Evolutionary conservation across 2,329 filamentous ascomycete species (phyloP), one percentile per base, ranked within the genome.

Genomic region (Aspergillaceae sp.): DNA sequence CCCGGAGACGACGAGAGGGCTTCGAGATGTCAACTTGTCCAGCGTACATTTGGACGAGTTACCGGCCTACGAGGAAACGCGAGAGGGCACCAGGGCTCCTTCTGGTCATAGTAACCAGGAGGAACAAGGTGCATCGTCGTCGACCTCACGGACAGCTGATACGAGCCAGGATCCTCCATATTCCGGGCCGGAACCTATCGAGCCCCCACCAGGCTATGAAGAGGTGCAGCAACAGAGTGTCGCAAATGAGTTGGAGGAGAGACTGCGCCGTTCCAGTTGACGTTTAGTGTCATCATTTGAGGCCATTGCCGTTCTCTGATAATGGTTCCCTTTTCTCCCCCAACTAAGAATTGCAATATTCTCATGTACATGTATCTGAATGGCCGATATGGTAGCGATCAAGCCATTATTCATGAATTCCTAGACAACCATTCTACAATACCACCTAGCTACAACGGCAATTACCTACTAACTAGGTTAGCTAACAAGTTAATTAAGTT

Each of bases 181-280:
- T 26, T 47, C 51, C 36, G 60, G 55, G 29, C 69, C 71, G 66
- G 67, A 71, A 48, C 69, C 71, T 59, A 82, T 68, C 40, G 90
- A 92, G 62, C 88, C 90, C 4, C 91, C 91, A 41, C 91, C 91
- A 42, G 86, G 82, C 33, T 97, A 97, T 61, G 89, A 96, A 59
- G 88, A 95, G 65, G 86, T 87, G 29, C 91, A 96, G 66, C 82
- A 88, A 61, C 80, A 87, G 55, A 86, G 84, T 49, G 75, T 90
- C 53, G 83, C 84, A 40, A 78, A 85, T 50, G 86, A 86, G 55
- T 74, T 87, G 38, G 86, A 91, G 60, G 74, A 77, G 51, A 74
- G 77, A 54, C 69, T 66, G 46, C 65, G 61, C 41, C 55, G 56
- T 40, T 53, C 55, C 40, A 62, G 56, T 43, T 67, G 47, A 59